Evolutionary conservation across 768 basidiomycete genomes (phyloP).

Genomic region (Mycena pura): DNA sequence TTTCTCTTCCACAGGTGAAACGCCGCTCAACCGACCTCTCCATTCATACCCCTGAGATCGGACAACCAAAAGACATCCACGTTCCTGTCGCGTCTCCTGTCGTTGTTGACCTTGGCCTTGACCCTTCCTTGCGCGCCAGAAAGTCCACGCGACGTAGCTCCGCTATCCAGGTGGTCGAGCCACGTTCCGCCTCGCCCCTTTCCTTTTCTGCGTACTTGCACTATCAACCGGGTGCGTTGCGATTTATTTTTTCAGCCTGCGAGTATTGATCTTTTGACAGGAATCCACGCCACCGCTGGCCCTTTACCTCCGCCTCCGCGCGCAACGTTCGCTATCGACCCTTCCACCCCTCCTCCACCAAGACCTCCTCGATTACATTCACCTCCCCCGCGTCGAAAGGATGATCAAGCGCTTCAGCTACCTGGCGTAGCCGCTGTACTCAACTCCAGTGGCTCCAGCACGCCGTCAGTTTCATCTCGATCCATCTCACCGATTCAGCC

Average conservation of each 20-base stretch:
- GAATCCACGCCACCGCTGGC: slow-evolving; percentile 72
- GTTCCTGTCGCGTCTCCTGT: slow-evolving; percentile 70
- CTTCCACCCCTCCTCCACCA: slow-evolving; percentile 57
- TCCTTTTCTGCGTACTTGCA: slow-evolving; percentile 53
- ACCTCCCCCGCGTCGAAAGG: slow-evolving; percentile 49
- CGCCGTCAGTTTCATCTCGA: slow-evolving; percentile 24
- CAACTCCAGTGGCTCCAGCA: slow-evolving; percentile 37
- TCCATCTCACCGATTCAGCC: slow-evolving; percentile 21
- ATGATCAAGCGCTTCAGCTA: slow-evolving; percentile 65
- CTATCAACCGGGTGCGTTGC: slow-evolving; percentile 64
- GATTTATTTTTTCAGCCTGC: slow-evolving; percentile 5
- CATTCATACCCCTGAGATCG: slow-evolving; percentile 65
- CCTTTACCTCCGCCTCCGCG: slow-evolving; percentile 76
- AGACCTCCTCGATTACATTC: slow-evolving; percentile 70
- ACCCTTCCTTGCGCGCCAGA: slow-evolving; percentile 33
- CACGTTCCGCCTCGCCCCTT: slow-evolving; percentile 27
- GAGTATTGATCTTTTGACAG: slow-evolving; percentile 33
- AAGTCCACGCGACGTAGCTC: slow-evolving; percentile 27
- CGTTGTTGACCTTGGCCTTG: slow-evolving; percentile 53
- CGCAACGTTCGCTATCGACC: slow-evolving; percentile 55
- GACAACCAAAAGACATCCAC: slow-evolving; percentile 64
- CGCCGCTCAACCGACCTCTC: slow-evolving; percentile 40
- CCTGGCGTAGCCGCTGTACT: slow-evolving; percentile 58
- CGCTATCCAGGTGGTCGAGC: slow-evolving; percentile 33
- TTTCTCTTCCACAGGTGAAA: slow-evolving; percentile 2